phyloP scores from a whole-genome alignment of 495 filamentous ascomycete species.

The Xylaria scruposa region DNA sequence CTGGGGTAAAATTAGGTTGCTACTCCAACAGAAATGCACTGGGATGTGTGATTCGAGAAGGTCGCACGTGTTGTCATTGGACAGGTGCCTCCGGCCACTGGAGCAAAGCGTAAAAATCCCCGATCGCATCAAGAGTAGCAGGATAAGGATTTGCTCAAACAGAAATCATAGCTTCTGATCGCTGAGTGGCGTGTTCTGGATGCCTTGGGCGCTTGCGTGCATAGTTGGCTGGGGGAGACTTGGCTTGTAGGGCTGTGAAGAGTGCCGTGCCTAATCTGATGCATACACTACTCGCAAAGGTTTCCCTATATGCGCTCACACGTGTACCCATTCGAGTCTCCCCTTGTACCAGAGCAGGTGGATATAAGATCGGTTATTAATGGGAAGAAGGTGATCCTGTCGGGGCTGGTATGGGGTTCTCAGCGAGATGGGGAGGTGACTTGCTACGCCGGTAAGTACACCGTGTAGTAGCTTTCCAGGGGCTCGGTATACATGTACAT shows the following conservation, averaged over 20 bases:
- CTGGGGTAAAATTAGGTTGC: background rate
- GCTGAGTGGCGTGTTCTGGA: background rate
- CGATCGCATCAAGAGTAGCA: background rate
- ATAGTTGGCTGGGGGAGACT: background rate
- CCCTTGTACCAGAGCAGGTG: background rate
- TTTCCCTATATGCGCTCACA: background rate
- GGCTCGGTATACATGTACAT: background rate
- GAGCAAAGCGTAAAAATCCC: background rate
- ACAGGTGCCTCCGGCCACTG: background rate
- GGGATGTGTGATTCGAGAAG: background rate
- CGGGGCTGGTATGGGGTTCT: background rate
- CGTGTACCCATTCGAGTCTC: background rate
- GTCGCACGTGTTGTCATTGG: background rate
- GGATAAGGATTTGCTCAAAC: background rate
- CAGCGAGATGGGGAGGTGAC: background rate
- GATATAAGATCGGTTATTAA: background rate
- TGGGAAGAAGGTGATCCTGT: slow-evolving; percentile 2
- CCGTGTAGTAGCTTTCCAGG: background rate
- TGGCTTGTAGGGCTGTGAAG: slow-evolving; percentile 21
- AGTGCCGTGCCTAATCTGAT: background rate
- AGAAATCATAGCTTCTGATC: background rate
- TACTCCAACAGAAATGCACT: background rate
- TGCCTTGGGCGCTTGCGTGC: slow-evolving; percentile 17
- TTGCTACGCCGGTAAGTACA: background rate
- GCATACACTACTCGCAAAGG: background rate